phyloP scores from a whole-genome alignment of 768 basidiomycete genomes.

The Calocera viscosa region DNA sequence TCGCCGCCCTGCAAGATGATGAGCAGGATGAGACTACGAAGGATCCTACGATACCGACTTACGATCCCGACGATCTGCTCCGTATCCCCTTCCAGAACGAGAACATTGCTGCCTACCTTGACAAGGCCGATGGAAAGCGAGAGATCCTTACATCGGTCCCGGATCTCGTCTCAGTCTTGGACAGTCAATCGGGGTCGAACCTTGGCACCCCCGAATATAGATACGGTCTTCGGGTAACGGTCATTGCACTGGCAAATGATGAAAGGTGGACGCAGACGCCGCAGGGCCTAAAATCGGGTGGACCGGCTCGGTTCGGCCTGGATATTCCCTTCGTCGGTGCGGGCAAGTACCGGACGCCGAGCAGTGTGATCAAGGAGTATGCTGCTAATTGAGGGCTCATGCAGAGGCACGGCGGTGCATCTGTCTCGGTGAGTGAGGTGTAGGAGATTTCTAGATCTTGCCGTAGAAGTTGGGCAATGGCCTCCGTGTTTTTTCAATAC shows the following conservation, averaged over 20 bases:
- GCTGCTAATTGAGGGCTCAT: not conserved
- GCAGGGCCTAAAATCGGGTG: slow-evolving; percentile 19
- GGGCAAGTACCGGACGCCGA: slow-evolving; percentile 22
- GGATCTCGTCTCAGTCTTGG: slow-evolving; percentile 24
- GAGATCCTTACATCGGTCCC: slow-evolving; percentile 23
- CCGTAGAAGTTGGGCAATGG: no score
- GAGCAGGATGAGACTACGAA: slow-evolving; percentile 26
- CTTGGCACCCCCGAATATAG: slow-evolving; percentile 24
- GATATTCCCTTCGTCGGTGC: no score
- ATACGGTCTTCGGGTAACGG: slow-evolving; percentile 20
- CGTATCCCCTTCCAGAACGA: slow-evolving; percentile 14
- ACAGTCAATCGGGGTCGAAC: slow-evolving; percentile 20
- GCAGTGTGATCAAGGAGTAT: slow-evolving; percentile 39
- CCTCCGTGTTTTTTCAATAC: no score
- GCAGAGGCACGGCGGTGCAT: no score
- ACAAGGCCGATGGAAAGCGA: not conserved
- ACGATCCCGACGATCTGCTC: not conserved
- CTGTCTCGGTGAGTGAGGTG: no score
- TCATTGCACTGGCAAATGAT: slow-evolving; percentile 18
- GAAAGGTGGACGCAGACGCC: slow-evolving; percentile 20
- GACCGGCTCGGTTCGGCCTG: slow-evolving; percentile 16
- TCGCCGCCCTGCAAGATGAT: slow-evolving; percentile 23
- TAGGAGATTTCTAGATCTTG: no score
- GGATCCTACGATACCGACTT: not conserved
- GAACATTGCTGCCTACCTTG: slow-evolving; percentile 7